A percentile compares a stretch with the other conserved stretches of the same genome.
These are phyloP conservation scores for Linum tenue DNA, from an alignment of 345 rosid genomes.

Conservation along the genomic window DNA sequence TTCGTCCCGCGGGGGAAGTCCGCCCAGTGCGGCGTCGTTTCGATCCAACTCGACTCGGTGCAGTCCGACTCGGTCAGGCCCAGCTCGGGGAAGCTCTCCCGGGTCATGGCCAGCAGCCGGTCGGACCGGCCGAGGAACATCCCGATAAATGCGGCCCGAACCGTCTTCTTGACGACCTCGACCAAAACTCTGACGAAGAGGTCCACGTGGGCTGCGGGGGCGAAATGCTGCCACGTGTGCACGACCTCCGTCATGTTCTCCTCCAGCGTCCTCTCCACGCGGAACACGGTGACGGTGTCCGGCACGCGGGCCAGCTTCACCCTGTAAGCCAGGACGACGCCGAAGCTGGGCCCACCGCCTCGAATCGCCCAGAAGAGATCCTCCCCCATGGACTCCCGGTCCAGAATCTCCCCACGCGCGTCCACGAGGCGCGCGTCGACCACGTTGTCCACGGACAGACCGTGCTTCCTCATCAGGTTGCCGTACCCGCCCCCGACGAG, in stretches of 20 bases:
- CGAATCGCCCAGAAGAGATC: slow-evolving; percentile 61
- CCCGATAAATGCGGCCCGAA: slow-evolving; percentile 20
- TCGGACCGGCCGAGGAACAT: slow-evolving; percentile 32
- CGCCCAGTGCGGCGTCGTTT: slow-evolving; percentile 23
- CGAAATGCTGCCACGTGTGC: slow-evolving; percentile 40
- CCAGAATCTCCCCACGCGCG: slow-evolving; percentile 28
- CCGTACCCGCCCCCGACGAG: slow-evolving; percentile 58
- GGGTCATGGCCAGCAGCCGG: slow-evolving; percentile 14
- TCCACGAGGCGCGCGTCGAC: slow-evolving; percentile 46
- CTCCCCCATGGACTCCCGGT: slow-evolving; percentile 49
- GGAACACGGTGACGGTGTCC: slow-evolving; percentile 34
- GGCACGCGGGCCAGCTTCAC: slow-evolving; percentile 36
- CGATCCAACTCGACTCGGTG: slow-evolving; percentile 47
- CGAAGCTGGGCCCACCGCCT: slow-evolving; percentile 60
- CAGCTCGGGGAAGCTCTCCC: slow-evolving; percentile 27
- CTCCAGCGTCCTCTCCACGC: slow-evolving; percentile 17
- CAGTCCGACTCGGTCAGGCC: slow-evolving; percentile 29
- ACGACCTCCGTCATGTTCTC: slow-evolving; percentile 34
- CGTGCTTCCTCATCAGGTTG: slow-evolving; percentile 41
- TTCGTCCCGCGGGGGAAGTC: slow-evolving; percentile 16
- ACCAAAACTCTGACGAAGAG: slow-evolving; percentile 39
- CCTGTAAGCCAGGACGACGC: slow-evolving; percentile 44
- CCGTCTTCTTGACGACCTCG: neutral
- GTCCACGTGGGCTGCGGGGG: slow-evolving; percentile 22
- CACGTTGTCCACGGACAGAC: slow-evolving; percentile 43